phyloP scores from a whole-genome alignment of 352 stramenopile genomes.

The Blastocystis sp. region DNA sequence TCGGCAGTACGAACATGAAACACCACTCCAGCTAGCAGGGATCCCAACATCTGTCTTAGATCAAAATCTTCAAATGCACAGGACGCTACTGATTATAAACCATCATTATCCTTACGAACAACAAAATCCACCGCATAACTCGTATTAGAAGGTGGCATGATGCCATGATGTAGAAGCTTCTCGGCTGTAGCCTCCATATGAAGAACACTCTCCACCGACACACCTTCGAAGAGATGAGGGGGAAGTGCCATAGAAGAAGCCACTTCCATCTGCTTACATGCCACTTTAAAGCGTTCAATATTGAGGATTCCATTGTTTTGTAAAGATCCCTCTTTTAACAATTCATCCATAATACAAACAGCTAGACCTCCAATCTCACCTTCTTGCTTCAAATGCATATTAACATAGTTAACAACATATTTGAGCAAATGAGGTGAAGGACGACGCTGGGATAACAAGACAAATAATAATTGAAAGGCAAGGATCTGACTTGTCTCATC shows the following conservation, averaged over 20 bases:
- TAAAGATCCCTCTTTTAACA: background rate
- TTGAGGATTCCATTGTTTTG: background rate
- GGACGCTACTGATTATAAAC: background rate
- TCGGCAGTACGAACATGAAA: constrained; percentile 4
- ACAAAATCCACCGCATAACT: background rate
- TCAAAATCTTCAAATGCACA: background rate
- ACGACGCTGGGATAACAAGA: background rate
- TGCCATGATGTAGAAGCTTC: constrained; percentile 8
- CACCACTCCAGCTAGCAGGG: background rate
- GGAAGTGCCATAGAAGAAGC: background rate
- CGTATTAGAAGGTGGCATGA: background rate
- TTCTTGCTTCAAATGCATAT: background rate
- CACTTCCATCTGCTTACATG: background rate
- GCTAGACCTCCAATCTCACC: background rate
- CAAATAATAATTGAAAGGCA: constrained; percentile 16
- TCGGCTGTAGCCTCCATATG: background rate
- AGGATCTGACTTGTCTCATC: background rate
- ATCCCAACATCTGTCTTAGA: background rate
- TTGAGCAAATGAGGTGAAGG: constrained; percentile 10
- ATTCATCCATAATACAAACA: background rate
- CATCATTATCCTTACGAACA: background rate
- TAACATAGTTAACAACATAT: constrained; percentile 29
- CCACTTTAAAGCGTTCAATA: background rate
- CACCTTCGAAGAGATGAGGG: background rate
- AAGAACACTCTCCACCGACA: background rate